phyloP scores from a whole-genome alignment of 805 yeast genomes.

The Yarrowia sp. region DNA sequence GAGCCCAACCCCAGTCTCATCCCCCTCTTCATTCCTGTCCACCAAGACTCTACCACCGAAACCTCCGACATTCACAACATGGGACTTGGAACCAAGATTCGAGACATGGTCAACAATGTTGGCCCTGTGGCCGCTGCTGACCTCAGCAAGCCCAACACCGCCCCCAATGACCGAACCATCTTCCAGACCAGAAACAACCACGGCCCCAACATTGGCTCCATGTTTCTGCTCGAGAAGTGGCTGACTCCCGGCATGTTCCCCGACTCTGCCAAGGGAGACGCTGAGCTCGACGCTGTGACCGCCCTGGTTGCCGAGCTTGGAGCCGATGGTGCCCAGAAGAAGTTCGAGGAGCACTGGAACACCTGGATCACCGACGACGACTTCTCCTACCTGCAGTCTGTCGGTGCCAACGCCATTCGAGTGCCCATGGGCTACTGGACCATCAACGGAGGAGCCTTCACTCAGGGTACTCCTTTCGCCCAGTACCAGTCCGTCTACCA shows the following conservation, averaged over 20 bases:
- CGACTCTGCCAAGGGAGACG: conserved; percentile 58
- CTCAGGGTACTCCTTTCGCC: conserved; percentile 68
- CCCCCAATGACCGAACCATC: conserved; percentile 50
- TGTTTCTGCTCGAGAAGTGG: conserved; percentile 83
- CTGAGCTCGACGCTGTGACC: conserved; percentile 77
- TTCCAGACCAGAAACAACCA: conserved; percentile 57
- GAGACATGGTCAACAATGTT: conserved; percentile 33
- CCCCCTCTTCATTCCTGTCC: conserved; percentile 12
- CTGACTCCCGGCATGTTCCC: conserved; percentile 56
- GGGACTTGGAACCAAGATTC: conserved; percentile 21
- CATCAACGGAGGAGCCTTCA: conserved; percentile 66
- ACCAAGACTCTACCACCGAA: neutral
- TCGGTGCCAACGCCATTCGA: conserved; percentile 80
- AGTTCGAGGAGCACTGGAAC: conserved; percentile 69
- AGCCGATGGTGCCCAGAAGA: conserved; percentile 58
- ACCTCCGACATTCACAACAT: conserved; percentile 7
- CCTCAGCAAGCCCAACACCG: conserved; percentile 43
- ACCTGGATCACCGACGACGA: conserved; percentile 69
- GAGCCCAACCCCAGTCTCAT: conserved; percentile 32
- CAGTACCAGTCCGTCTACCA: conserved; percentile 62
- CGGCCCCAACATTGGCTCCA: conserved; percentile 86
- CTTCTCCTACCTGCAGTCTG: conserved; percentile 74
- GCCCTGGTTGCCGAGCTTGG: conserved; percentile 60
- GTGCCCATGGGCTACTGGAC: conserved; percentile 94
- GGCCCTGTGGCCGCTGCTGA: conserved; percentile 38